Percentiles rank a stretch among this genome's conserved stretches.
phyloP scores from a whole-genome alignment of 2,329 filamentous ascomycete genomes.

The Acrodontium crateriforme region DNA sequence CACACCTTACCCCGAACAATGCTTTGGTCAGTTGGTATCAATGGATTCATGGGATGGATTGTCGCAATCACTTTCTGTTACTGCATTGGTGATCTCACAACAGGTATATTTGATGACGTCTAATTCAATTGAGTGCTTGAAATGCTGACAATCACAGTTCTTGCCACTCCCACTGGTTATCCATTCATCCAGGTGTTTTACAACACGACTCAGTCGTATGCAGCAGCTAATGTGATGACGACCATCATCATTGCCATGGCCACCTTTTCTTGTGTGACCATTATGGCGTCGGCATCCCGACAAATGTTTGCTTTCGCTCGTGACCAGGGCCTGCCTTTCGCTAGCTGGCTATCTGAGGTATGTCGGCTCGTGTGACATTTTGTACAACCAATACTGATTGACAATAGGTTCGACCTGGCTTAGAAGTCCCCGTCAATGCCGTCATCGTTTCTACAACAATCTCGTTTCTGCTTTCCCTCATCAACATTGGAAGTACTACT shows the following conservation, averaged over 20 bases:
- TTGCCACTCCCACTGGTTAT: conserved; percentile 8
- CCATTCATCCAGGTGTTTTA: conserved; percentile 25
- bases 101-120: no score
- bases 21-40: conserved; percentile 9
- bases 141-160: no score
- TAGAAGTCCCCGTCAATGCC: conserved; percentile 14
- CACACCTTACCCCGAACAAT: conserved; percentile 13
- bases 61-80: conserved; percentile 22
- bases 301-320: conserved; percentile 29
- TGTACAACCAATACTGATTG: neutral
- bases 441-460: conserved; percentile 12
- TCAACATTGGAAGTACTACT: conserved; percentile 25
- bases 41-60: conserved; percentile 9
- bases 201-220: conserved; percentile 19
- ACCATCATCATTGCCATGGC: conserved; percentile 21
- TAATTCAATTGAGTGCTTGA: no score
- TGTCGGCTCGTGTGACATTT: conserved; percentile 4
- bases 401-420: conserved; percentile 3
- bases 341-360: conserved; percentile 9
- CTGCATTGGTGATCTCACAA: conserved; percentile 20
- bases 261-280: conserved; percentile 19
- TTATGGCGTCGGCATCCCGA: conserved; percentile 25
- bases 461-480: conserved; percentile 19
- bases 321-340: conserved; percentile 15
- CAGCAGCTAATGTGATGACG: conserved; percentile 21